phyloP scores from a whole-genome alignment of 768 basidiomycete genomes.

The Naganishia vaughanmartiniae region DNA sequence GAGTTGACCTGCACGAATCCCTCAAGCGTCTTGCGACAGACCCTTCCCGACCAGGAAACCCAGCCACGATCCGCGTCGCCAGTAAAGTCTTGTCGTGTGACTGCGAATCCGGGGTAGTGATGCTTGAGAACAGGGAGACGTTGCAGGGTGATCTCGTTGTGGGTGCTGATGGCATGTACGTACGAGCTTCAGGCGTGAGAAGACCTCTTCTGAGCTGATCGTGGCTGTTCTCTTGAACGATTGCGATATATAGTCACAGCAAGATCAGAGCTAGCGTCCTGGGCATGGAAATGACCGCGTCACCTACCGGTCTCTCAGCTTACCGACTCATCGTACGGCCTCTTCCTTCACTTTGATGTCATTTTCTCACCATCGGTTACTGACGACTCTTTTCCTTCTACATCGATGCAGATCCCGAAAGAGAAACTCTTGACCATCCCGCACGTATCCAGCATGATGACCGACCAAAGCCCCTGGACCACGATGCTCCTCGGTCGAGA shows the following conservation, averaged over 20 bases:
- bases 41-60: not conserved
- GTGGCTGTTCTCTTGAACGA: not conserved
- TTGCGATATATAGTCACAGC: slow-evolving; percentile 1
- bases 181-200: not conserved
- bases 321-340: slow-evolving; percentile 28
- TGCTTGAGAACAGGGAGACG: slow-evolving; percentile 7
- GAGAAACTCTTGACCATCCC: slow-evolving; percentile 11
- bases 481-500: slow-evolving; percentile 27
- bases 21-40: slow-evolving; percentile 7
- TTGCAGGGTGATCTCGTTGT: slow-evolving; percentile 25
- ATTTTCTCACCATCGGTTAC: not conserved
- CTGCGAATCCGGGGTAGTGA: slow-evolving; percentile 4
- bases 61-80: not conserved
- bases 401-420: slow-evolving; percentile 4
- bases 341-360: not conserved
- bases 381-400: not conserved
- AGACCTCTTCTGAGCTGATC: not conserved
- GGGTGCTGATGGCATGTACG: slow-evolving; percentile 32
- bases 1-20: slow-evolving; percentile 22
- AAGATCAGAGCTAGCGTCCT: slow-evolving; percentile 10
- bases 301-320: slow-evolving; percentile 28
- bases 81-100: slow-evolving; percentile 26
- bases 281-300: slow-evolving; percentile 12
- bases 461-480: slow-evolving; percentile 20
- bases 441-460: slow-evolving; percentile 14